These are phyloP conservation scores for Gynandropsis gynandra DNA, from an alignment of 345 rosid species.

Conservation along the genomic window DNA sequence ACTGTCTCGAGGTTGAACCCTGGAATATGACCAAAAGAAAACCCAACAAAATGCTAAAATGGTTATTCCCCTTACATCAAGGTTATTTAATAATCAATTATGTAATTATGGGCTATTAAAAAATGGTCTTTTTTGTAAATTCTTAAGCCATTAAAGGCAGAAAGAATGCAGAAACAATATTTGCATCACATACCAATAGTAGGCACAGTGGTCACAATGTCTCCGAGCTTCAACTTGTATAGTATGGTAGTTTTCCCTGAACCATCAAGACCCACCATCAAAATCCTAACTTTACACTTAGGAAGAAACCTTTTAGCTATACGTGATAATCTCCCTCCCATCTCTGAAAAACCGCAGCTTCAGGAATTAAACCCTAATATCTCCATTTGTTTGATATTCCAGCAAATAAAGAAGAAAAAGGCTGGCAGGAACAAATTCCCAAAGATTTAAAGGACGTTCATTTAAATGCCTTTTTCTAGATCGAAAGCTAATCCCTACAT, in stretches of 20 bases:
- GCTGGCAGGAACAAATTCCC: slow-evolving; percentile 23
- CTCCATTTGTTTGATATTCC: slow-evolving; percentile 8
- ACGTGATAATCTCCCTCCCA: slow-evolving; percentile 41
- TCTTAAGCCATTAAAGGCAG: too few relatives aligned
- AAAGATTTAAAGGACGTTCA: slow-evolving; percentile 11
- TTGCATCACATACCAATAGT: slow-evolving; percentile 42
- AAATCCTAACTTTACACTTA: slow-evolving; percentile 31
- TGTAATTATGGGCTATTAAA: too few relatives aligned
- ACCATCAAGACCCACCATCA: slow-evolving; percentile 71
- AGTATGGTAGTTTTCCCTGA: slow-evolving; percentile 72
- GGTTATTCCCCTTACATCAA: too few relatives aligned
- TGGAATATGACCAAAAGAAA: slow-evolving; percentile 18
- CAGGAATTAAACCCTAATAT: background rate
- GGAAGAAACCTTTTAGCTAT: slow-evolving; percentile 40
- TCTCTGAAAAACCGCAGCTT: slow-evolving; percentile 16
- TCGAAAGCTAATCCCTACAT: slow-evolving; percentile 7
- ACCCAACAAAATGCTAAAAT: too few relatives aligned
- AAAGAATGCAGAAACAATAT: too few relatives aligned
- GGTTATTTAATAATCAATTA: too few relatives aligned
- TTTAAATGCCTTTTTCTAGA: slow-evolving; percentile 12
- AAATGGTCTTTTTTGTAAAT: too few relatives aligned
- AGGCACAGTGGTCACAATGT: slow-evolving; percentile 43
- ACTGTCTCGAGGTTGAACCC: slow-evolving; percentile 69
- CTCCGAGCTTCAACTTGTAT: slow-evolving; percentile 64
- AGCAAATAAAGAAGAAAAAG: slow-evolving; percentile 14